Conservation (phyloP, 352 stramenopile genomes). For the Phytophthora gonapodyides region DNA sequence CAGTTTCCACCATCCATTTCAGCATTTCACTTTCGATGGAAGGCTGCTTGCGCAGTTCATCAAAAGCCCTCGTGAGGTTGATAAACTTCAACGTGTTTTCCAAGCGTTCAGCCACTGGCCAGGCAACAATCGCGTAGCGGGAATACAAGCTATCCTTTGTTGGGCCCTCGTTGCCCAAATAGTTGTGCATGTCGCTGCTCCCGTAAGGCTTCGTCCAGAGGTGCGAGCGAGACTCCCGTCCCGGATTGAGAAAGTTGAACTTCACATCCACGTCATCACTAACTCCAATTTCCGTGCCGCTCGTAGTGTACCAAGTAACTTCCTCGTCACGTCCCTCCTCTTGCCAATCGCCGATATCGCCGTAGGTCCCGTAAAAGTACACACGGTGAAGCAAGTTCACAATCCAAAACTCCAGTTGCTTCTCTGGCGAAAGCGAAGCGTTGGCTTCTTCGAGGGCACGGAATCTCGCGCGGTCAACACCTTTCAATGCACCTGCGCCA, state of each 20-base stretch:
- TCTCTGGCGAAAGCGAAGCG: neutral
- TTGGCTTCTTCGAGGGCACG: conserved; percentile 8
- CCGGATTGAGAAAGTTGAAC: conserved; percentile 33
- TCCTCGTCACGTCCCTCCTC: conserved; percentile 5
- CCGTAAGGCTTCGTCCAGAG: conserved; percentile 24
- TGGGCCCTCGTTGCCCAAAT: conserved; percentile 27
- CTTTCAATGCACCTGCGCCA: conserved; percentile 20
- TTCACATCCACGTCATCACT: conserved; percentile 1
- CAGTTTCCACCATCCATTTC: conserved; percentile 7
- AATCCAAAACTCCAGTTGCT: conserved; percentile 20
- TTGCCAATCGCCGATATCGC: conserved; percentile 3
- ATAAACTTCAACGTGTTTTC: conserved; percentile 19
- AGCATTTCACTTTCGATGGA: conserved; percentile 3
- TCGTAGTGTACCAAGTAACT: conserved; percentile 6
- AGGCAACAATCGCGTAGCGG: conserved; percentile 25
- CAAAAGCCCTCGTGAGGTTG: conserved; percentile 1
- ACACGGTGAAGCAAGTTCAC: conserved; percentile 17
- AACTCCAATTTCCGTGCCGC: neutral
- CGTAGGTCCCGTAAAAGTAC: conserved; percentile 10
- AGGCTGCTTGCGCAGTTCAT: conserved; percentile 1
- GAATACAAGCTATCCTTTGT: conserved; percentile 27
- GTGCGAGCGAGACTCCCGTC: conserved; percentile 13
- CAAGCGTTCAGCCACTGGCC: neutral
- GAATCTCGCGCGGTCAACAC: conserved; percentile 18
- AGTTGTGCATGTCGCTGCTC: conserved; percentile 15